Base-by-base conservation (phyloP, 2,329 filamentous ascomycete genomes). In the Dothistroma pini region DNA sequence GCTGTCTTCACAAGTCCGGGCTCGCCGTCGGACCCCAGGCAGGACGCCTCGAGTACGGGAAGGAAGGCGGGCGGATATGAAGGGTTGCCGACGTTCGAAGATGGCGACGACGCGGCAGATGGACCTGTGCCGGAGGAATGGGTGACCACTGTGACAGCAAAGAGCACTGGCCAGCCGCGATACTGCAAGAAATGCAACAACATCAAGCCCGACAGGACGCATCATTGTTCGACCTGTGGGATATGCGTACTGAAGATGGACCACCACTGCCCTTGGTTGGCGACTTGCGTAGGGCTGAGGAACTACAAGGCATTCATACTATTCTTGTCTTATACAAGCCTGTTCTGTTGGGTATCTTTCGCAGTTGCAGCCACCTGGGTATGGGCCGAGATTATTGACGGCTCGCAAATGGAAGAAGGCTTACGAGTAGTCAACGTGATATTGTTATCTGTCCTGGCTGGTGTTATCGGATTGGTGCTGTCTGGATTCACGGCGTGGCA, bases 161-260 rank as follows among this genome's bases (percentile, higher is more conserved):
- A 95, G 77, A 68, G 63, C 58, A 92, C 90, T 48, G 95, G 95
- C 69, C 89, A 90, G 70, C 79, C 89, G 56, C 86, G 95, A 58
- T 97, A 89, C 80, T 99, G 95, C 83, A 97, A 97, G 79, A 99
- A 99, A 79, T 99, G 95, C 76, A 90, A 96, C 78, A 88, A 88
- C 56, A 86, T 90, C 65, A 99, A 99, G 79, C 95, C 95, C 48
- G 95, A 99, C 78, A 90, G 95, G 63, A 87, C 93, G 34, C 95
- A 99, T 76, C 95, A 99, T 80, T 99, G 95, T 82, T 96, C 91
- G 11, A 96, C 92, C 4, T 99, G 95, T 78, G 86, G 89, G 68
- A 89, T 89, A 71, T 99, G 95, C 75, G 93, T 99, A 29, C 82
- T 99, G 75, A 99, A 99, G 81, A 99, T 99, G 95, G 95, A 99